phyloP scores from a whole-genome alignment of 2,329 filamentous ascomycete species.

The Zymoseptoria passerinii region DNA sequence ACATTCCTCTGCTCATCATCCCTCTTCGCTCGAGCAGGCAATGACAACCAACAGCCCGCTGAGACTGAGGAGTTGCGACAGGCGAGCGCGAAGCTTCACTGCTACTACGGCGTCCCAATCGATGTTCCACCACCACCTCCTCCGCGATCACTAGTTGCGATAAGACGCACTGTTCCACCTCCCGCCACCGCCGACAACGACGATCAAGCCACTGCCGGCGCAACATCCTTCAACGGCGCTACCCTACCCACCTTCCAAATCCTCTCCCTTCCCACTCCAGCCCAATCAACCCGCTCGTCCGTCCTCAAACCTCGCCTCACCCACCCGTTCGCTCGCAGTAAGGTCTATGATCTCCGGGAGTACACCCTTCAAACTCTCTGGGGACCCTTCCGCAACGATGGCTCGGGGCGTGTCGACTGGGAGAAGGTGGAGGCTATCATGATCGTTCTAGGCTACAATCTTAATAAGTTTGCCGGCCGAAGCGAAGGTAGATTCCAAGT shows the following conservation, averaged over 20 bases:
- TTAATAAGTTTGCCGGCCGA: conserved; percentile 40
- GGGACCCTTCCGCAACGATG: conserved; percentile 65
- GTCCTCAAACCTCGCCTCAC: conserved; percentile 9
- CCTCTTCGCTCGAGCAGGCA: conserved; percentile 52
- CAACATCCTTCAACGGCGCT: neutral
- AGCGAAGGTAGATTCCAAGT: conserved; percentile 41
- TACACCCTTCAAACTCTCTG: conserved; percentile 55
- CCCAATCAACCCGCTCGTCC: conserved; percentile 1
- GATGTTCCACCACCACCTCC: conserved; percentile 21
- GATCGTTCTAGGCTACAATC: conserved; percentile 58
- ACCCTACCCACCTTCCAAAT: neutral
- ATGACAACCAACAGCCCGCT: conserved; percentile 32
- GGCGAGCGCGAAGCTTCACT: conserved; percentile 60
- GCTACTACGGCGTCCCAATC: conserved; percentile 55
- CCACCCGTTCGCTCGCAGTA: conserved; percentile 53
- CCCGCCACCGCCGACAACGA: neutral
- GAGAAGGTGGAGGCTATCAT: conserved; percentile 70
- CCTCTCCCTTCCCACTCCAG: conserved; percentile 17
- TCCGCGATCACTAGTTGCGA: neutral
- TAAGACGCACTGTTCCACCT: neutral
- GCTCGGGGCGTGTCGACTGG: conserved; percentile 59
- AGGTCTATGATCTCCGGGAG: conserved; percentile 65
- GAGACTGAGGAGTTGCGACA: conserved; percentile 45
- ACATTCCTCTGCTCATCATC: conserved; percentile 57
- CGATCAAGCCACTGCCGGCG: neutral